Percentiles rank a stretch among this genome's conserved stretches.
Conservation (phyloP, 306 rosid species). For the Glycine latifolia region DNA sequence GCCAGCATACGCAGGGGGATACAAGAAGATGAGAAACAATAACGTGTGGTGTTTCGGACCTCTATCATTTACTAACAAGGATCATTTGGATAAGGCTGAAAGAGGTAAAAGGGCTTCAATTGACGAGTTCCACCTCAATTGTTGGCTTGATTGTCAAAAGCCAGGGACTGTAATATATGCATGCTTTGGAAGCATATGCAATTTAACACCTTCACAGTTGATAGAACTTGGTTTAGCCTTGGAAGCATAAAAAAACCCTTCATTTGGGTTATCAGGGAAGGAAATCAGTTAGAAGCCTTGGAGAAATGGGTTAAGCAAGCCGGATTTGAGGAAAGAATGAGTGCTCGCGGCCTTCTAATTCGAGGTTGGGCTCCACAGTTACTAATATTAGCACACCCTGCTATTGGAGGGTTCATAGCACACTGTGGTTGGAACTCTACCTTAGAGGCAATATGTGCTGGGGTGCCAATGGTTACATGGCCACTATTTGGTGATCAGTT, state of each 20-base stretch:
- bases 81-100: constrained; percentile 56
- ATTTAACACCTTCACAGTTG: constrained; percentile 41
- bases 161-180: constrained; percentile 59
- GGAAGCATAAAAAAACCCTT: constrained; percentile 63
- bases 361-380: constrained; percentile 74
- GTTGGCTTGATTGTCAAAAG: constrained; percentile 59
- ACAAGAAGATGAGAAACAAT: constrained; percentile 47
- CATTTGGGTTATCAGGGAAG: constrained; percentile 62
- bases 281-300: constrained; percentile 41
- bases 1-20: constrained; percentile 50
- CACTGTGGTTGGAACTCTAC: constrained; percentile 78
- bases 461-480: constrained; percentile 72
- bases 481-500: constrained; percentile 66
- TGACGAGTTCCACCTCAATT: constrained; percentile 48
- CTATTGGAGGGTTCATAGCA: constrained; percentile 62
- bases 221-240: constrained; percentile 60
- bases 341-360: constrained; percentile 48
- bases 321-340: constrained; percentile 56
- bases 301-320: constrained; percentile 50
- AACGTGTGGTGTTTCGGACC: constrained; percentile 74
- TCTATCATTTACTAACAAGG: constrained; percentile 50
- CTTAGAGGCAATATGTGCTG: constrained; percentile 60
- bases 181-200: constrained; percentile 64
- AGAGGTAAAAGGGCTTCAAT: constrained; percentile 60
- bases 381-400: constrained; percentile 55